Base-by-base conservation (phyloP, 371 early-diverging fungal genomes). In the Choanephora cucurbitarum region DNA sequence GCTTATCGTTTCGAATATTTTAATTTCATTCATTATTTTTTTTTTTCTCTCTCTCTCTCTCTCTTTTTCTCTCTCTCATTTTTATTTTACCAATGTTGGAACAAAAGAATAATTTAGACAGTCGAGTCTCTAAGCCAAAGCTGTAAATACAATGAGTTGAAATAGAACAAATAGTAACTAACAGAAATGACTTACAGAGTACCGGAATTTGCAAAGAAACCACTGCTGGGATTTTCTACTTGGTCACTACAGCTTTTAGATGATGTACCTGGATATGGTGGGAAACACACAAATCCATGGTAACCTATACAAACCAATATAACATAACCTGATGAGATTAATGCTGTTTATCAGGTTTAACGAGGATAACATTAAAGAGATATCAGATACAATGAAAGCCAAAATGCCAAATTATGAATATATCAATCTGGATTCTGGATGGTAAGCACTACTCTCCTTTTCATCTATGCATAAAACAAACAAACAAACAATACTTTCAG, bases 391-490 rank as follows among this genome's bases (percentile, higher is more conserved):
- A 5, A 73, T 77, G 77, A 64, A 60, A 24, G 53, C 42, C 5
- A 71, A 69, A 44, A 64, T 77, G 61, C 77, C 77, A 17, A 44
- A 52, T 31, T 77, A 73, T 39, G 67, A 73, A 53, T 77, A 71
- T 33, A 77, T 77, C 22, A 77, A 77, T 42, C 10, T 77, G 18
- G 77, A 77, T 60, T 73, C 77, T 32, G 77, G 77, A 60, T 77
- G 76, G 75, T 75, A 71, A 57, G 28, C 19, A 37, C n/a, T n/a
- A n/a, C n/a, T n/a, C n/a, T n/a, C n/a, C n/a, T n/a, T n/a, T n/a
- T n/a, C n/a, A n/a, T n/a, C n/a, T n/a, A n/a, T n/a, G n/a, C n/a
- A n/a, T n/a, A n/a, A n/a, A n/a, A n/a, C n/a, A n/a, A n/a, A n/a
- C n/a, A n/a, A n/a, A n/a, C n/a, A n/a, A n/a, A n/a, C n/a, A n/a